Evolutionary conservation across 2,329 filamentous ascomycete genomes (phyloP), one percentile per base, ranked within the genome.

Genomic region (Fusarium annulatum): DNA sequence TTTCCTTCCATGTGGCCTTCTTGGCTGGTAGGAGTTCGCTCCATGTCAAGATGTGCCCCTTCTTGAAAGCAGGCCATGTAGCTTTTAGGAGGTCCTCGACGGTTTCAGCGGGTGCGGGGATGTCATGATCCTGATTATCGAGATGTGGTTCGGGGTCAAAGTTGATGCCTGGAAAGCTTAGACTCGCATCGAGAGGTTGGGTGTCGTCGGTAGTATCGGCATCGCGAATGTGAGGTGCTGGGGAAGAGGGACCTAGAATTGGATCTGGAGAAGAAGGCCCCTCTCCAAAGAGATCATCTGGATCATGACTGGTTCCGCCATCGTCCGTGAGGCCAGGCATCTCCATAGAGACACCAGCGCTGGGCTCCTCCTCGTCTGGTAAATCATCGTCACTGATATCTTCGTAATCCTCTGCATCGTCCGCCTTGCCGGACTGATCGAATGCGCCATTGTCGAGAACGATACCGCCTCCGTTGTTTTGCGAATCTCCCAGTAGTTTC

Each of bases 331-430:
- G 79, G 16, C 85, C 86, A 2, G 88, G 88, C n/a, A 86, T 79
- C 62, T 89, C 86, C 52, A 83, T 80, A 19, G 84, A 86, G 21
- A 80, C 78, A 58, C 80, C 82, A 9, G 80, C 81, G 16, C 81
- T 82, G 34, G 82, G 82, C 62, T 91, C 88, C 72, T 96, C 94
- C 72, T 96, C 94, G 11, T 96, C 94, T 16, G 94, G 93, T 12
- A 97, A 87, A 72, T 98, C 95, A 79, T 97, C 95, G 80, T 98
- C 96, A 74, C 93, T 93, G 71, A 98, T 95, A 79, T 97, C 94
- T 80, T 94, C 94, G 77, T 88, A 99, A 80, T 99, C 96, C 71
- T 96, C 85, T 45, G 96, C 96, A 83, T 98, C 94, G 68, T 95
- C 95, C 61, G 95, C 96, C 82, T 99, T 99, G 81, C 94, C 93